These are phyloP conservation scores for Calonectria pteridis DNA, from an alignment of 2,329 filamentous ascomycete genomes.

Conservation along the genomic window DNA sequence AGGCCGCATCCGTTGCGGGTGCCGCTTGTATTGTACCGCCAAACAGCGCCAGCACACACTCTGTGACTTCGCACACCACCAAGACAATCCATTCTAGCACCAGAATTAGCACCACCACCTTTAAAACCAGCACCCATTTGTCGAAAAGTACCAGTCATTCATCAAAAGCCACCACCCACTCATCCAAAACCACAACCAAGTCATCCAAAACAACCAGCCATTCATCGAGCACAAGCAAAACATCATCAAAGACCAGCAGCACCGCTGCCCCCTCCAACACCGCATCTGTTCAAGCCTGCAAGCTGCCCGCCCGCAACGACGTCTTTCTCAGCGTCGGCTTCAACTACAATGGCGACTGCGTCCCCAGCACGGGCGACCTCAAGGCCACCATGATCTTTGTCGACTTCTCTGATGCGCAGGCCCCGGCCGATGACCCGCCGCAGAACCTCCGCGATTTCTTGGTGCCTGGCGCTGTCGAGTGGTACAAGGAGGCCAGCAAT, in stretches of 20 bases:
- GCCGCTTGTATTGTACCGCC: not conserved
- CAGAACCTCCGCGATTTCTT: slow-evolving; percentile 35
- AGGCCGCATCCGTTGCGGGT: not conserved
- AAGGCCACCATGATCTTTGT: slow-evolving; percentile 53
- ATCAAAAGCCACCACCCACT: not conserved
- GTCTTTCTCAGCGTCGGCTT: slow-evolving; percentile 48
- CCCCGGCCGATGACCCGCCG: slow-evolving; percentile 37
- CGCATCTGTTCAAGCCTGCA: slow-evolving; percentile 21
- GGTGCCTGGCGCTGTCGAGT: slow-evolving; percentile 26
- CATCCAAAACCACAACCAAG: not conserved
- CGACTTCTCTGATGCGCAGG: slow-evolving; percentile 48
- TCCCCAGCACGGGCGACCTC: slow-evolving; percentile 47
- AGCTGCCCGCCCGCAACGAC: slow-evolving; percentile 39
- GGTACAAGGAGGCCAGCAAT: slow-evolving; percentile 44
- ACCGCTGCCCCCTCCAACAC: not conserved
- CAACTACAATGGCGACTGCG: slow-evolving; percentile 45
- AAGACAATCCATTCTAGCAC: not conserved
- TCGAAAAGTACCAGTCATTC: not conserved
- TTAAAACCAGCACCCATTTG: not conserved
- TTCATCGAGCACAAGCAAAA: not conserved
- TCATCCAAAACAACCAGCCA: not conserved
- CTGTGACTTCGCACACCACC: too few species aligned
- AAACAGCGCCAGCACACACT: not conserved
- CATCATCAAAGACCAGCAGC: not conserved
- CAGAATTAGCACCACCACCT: not conserved